Evolutionary conservation across 768 basidiomycete species (phyloP), one percentile per base, ranked within the genome.

Genomic region (Boletus speciosus): DNA sequence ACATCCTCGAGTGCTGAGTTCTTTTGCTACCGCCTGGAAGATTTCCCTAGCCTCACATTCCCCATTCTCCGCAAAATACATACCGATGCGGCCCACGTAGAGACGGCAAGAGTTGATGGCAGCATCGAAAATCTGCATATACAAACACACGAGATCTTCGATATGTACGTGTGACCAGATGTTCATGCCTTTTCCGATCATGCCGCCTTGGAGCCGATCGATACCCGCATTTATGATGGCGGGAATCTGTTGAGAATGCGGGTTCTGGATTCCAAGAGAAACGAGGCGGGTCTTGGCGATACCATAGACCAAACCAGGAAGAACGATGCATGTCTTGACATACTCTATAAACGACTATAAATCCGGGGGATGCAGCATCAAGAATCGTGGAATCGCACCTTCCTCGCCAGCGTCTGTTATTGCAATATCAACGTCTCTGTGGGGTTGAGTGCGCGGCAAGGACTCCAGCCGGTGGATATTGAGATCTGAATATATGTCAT

Each of bases 121-220:
- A 1, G 73, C 67, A 49, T 80, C 73, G 51, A 77, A 78, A 1
- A 83, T 59, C 0, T 67, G 53, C 53, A 73, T 65, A 59, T 77
- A 84, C 14, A 84, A 68, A 36, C 36, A 76, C 62, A 6, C 71
- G 68, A 46, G 69, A 35, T 85, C 83, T 41, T 77, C 68, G 48
- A 84, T 75, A 54, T 83, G 76, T 19, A 85, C 78, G 55, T 81
- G 82, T 0, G 78, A 76, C 85, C 83, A 88, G 6, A 81, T 41
- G 49, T 85, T 83, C 61, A 74, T 69, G 1, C 86, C 86, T 39
- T 74, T 60, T 0, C 85, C 84, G 4, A 86, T 71, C 60, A 82
- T 69, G 12, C 82, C 83, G 0, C 74, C 83, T 31, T 77, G 74
- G 1, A 74, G 75, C 36, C 85, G 74, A 56, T 62, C 69, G 39